Evolutionary conservation across 495 filamentous ascomycete species (phyloP).

Genomic region (Aspergillus funiculosus): DNA sequence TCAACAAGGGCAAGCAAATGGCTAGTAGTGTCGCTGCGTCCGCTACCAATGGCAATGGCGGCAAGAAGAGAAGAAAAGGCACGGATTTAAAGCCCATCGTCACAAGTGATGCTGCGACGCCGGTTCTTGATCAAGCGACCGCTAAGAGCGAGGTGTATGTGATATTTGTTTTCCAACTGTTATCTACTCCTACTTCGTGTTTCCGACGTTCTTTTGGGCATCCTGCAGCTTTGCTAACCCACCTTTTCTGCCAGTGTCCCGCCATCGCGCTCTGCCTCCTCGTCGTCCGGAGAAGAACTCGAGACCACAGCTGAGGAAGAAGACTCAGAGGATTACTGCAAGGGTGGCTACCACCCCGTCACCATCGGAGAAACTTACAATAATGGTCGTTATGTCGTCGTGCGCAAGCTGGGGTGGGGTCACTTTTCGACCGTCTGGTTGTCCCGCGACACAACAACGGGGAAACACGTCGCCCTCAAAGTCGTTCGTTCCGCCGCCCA

Average conservation of each 20-base stretch:
- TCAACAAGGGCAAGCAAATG: slow-evolving; percentile 76
- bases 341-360: slow-evolving; percentile 96
- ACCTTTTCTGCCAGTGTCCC: slow-evolving; percentile 32
- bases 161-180: slow-evolving; percentile 5
- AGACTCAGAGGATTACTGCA: slow-evolving; percentile 98
- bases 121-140: slow-evolving; percentile 31
- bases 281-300: slow-evolving; percentile 79
- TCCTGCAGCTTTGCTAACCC: slow-evolving; percentile 8
- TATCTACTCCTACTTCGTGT: slow-evolving; percentile 22
- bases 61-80: slow-evolving; percentile 82
- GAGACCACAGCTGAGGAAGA: slow-evolving; percentile 97
- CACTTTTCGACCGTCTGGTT: slow-evolving; percentile 99
- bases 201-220: slow-evolving; percentile 21
- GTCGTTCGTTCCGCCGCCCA: slow-evolving; percentile 95
- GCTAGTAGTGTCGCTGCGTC: slow-evolving; percentile 49
- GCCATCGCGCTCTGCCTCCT: slow-evolving; percentile 69
- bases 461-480: slow-evolving; percentile 95
- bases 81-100: slow-evolving; percentile 85
- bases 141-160: slow-evolving; percentile 50
- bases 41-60: slow-evolving; percentile 58
- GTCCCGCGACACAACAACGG: slow-evolving; percentile 81
- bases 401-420: slow-evolving; percentile 97
- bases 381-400: slow-evolving; percentile 91
- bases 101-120: slow-evolving; percentile 61
- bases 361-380: slow-evolving; percentile 94